Conservation (phyloP, 768 basidiomycete species). For the Nidularia pulvinata region DNA sequence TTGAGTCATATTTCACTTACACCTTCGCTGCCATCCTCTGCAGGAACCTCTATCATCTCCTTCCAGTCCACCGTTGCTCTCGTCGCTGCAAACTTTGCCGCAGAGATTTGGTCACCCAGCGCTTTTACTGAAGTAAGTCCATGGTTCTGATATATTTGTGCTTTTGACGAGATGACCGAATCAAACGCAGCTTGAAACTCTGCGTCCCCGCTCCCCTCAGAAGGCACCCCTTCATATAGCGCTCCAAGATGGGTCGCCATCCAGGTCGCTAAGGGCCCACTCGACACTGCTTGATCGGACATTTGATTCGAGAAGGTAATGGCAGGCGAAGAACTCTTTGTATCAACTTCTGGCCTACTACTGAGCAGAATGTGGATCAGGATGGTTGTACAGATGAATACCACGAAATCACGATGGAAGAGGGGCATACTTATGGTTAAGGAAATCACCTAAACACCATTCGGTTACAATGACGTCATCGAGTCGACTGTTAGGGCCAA, state of each 20-base stretch:
- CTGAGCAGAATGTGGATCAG: no score
- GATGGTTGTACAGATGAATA: no score
- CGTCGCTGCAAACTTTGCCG: neutral
- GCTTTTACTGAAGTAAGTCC: neutral
- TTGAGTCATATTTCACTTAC: neutral
- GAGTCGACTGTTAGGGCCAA: no score
- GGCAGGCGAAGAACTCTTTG: no score
- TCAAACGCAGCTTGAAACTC: neutral
- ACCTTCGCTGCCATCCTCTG: no score
- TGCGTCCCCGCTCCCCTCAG: neutral
- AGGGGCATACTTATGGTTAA: no score
- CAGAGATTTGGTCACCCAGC: neutral
- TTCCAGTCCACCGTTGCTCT: neutral
- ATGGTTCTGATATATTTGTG: neutral
- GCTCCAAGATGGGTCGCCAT: neutral
- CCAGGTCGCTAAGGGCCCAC: neutral
- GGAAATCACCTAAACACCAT: no score
- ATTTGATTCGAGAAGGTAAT: no score
- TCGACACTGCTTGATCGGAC: no score
- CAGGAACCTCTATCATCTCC: neutral
- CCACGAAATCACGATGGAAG: no score
- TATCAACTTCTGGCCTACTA: no score
- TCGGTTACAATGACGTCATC: no score
- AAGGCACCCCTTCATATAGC: neutral
- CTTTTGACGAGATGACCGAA: neutral